Percentiles rank a stretch among this genome's conserved stretches.
phyloP scores from a whole-genome alignment of 2,329 filamentous ascomycete species.

The Mollisia scopiformis region DNA sequence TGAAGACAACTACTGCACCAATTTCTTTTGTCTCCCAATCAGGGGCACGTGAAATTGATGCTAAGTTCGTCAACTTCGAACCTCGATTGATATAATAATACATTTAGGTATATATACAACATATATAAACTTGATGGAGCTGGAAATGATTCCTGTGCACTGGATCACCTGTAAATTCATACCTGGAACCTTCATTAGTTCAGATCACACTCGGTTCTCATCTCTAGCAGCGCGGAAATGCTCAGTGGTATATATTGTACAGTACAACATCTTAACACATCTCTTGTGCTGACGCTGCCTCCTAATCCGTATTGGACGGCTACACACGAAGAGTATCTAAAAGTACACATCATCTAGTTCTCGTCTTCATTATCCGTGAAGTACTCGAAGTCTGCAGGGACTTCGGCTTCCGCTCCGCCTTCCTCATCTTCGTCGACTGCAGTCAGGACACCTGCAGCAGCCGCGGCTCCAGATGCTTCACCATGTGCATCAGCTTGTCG shows the following conservation, averaged over 20 bases:
- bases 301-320: neutral
- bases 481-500: constrained; percentile 41
- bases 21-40: no score
- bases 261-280: neutral
- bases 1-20: no score
- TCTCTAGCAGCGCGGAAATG: neutral
- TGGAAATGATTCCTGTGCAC: no score
- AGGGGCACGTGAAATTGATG: no score
- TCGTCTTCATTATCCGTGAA: constrained; percentile 52
- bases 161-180: no score
- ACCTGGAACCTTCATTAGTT: no score
- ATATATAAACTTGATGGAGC: no score
- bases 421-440: constrained; percentile 86
- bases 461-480: constrained; percentile 52
- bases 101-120: no score
- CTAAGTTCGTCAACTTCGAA: no score
- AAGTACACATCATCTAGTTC: constrained; percentile 26
- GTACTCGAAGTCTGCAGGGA: constrained; percentile 78
- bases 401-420: constrained; percentile 70
- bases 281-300: neutral
- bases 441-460: constrained; percentile 79
- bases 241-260: neutral
- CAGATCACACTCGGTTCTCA: no score
- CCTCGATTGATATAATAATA: no score
- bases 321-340: constrained; percentile 19